Conservation (phyloP, 2,329 filamentous ascomycete species). For the Ploettnerulaceae sp. region DNA sequence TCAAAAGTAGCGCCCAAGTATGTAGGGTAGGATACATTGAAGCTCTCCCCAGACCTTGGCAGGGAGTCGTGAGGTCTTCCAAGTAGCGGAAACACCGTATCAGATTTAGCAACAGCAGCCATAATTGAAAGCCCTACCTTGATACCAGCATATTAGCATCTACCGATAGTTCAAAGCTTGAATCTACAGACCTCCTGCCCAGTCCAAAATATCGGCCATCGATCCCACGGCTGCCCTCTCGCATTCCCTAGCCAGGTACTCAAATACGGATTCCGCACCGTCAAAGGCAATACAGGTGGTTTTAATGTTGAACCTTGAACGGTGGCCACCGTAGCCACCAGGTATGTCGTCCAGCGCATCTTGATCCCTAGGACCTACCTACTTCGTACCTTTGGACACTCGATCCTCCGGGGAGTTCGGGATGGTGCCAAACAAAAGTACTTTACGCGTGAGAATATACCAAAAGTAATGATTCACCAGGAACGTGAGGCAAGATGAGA, state of each 20-base stretch:
- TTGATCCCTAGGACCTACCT: too few species aligned
- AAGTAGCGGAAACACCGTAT: slow-evolving; percentile 57
- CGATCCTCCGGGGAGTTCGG: background rate
- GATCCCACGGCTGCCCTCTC: slow-evolving; percentile 69
- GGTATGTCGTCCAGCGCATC: slow-evolving; percentile 31
- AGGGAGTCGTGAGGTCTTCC: slow-evolving; percentile 63
- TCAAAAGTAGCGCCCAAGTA: slow-evolving; percentile 62
- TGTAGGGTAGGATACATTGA: slow-evolving; percentile 51
- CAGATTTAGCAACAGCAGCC: slow-evolving; percentile 55
- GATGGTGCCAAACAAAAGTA: background rate
- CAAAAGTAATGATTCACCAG: background rate
- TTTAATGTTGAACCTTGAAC: slow-evolving; percentile 47
- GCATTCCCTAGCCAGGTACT: slow-evolving; percentile 61
- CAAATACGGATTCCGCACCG: slow-evolving; percentile 56
- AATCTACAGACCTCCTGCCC: slow-evolving; percentile 51
- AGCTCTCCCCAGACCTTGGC: slow-evolving; percentile 40
- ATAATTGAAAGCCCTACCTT: slow-evolving; percentile 59
- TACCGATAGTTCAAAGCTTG: background rate
- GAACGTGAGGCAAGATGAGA: background rate
- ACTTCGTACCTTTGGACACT: too few species aligned
- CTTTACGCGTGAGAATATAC: background rate
- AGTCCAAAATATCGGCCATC: slow-evolving; percentile 85
- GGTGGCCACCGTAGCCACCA: slow-evolving; percentile 28
- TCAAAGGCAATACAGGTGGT: slow-evolving; percentile 52
- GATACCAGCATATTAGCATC: slow-evolving; percentile 6